A percentile compares a stretch with the other conserved stretches of the same genome.
Evolutionary conservation across 1,139 yeast genomes (phyloP).

Genomic region (Suzukiozyma palmioleophila): DNA sequence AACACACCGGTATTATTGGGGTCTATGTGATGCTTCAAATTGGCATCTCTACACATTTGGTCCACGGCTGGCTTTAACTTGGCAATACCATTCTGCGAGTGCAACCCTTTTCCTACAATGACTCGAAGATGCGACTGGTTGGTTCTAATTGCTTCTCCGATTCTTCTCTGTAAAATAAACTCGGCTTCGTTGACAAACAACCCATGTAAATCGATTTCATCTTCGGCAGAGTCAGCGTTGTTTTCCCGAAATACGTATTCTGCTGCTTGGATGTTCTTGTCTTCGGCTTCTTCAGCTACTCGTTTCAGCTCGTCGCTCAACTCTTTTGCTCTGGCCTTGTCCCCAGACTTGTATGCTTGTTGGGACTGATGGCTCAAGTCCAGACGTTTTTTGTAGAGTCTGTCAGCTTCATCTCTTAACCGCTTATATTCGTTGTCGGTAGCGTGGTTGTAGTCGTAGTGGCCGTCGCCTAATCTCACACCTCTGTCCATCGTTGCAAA

Average conservation of each 20-base stretch:
- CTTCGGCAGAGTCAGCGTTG: conserved; percentile 75
- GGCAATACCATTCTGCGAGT: conserved; percentile 76
- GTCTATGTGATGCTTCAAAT: conserved; percentile 59
- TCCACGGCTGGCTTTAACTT: conserved; percentile 89
- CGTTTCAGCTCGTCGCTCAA: conserved; percentile 67
- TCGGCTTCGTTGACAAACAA: conserved; percentile 85
- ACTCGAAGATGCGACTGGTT: conserved; percentile 57
- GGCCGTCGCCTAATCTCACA: conserved; percentile 28
- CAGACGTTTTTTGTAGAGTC: conserved; percentile 54
- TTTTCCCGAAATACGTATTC: conserved; percentile 86
- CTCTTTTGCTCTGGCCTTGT: conserved; percentile 66
- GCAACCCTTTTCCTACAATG: conserved; percentile 93
- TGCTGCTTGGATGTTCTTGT: conserved; percentile 76
- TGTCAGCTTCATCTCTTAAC: conserved; percentile 65
- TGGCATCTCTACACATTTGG: conserved; percentile 62
- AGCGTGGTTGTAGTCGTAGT: conserved; percentile 68
- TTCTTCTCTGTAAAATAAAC: conserved; percentile 66
- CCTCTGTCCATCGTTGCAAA: conserved; percentile 27
- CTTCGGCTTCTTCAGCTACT: conserved; percentile 58
- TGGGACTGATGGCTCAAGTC: conserved; percentile 67
- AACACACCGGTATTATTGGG: conserved; percentile 77
- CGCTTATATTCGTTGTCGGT: conserved; percentile 61
- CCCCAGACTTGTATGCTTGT: conserved; percentile 69
- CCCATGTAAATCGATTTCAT: conserved; percentile 94
- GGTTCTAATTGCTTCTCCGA: conserved; percentile 59